Evolutionary conservation across 129 eudicot genomes (phyloP), one percentile per base, ranked within the genome.

Genomic region (Logfia minima): DNA sequence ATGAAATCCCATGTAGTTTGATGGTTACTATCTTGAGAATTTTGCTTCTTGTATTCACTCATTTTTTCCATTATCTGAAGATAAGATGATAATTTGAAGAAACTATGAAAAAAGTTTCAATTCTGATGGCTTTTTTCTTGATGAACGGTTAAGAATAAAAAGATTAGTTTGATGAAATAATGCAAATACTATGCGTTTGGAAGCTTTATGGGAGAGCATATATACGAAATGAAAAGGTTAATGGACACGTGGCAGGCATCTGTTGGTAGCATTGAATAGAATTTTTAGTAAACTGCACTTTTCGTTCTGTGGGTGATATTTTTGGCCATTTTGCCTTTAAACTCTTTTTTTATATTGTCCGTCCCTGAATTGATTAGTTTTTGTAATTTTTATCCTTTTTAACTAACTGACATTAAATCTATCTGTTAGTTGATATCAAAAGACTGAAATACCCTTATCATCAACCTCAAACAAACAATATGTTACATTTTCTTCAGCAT

Each of bases 211-310:
- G 23, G 63, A 18, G 70, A 69, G 51, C 6, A 59, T 68, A 56
- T 74, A 80, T 80, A 74, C 26, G 26, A 24, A 24, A 24, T 59
- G 18, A 11, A 8, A 24, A 3, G 18, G 4, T 41, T 37, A 21
- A 24, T 74, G 17, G 64, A 74, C 64, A 80, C 65, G 84, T 80
- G 80, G 75, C 80, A 74, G 23, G 48, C 2, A 74, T 58, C 17
- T 74, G 48, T 29, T 80, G 84, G 84, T 56, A 39, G 43, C 10
- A 39, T 22, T 11, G 69, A 37, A 74, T 74, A 74, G 76, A 29
- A 24, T 24, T 24, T 24, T 24, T 5, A 32, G 35, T 32, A 4
- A 32, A 32, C 4, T 32, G 35, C 35, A 32, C 5, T 32, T 32
- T 32, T 32, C 5, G 35, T 32, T 4, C 35, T 32, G 35, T 3